These are phyloP conservation scores for Dionaea muscipula DNA, from an alignment of 179 eudicot genomes.

Conservation along the genomic window DNA sequence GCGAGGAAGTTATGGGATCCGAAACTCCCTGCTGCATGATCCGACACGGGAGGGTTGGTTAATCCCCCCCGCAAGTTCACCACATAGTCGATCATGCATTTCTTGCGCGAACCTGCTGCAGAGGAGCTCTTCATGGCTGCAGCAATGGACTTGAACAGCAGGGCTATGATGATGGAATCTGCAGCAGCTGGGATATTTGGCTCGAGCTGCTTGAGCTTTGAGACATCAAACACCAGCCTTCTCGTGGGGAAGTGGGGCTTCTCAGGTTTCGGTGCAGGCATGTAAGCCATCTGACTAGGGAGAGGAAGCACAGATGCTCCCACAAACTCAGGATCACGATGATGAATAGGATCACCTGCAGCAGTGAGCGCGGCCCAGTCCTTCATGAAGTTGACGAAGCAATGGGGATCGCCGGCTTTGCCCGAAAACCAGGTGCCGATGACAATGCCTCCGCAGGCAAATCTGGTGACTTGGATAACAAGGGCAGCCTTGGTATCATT, in stretches of 20 bases:
- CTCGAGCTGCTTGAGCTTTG: neutral
- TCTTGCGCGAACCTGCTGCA: neutral
- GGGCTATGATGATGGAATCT: conserved; percentile 11
- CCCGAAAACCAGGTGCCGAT: conserved; percentile 25
- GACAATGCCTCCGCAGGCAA: conserved; percentile 26
- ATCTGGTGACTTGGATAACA: conserved; percentile 20
- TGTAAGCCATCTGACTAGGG: too few relatives aligned
- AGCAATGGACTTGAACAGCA: conserved; percentile 6
- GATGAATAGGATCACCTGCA: too few relatives aligned
- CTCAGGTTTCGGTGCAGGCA: too few relatives aligned
- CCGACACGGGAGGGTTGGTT: conserved; percentile 10
- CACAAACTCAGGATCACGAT: too few relatives aligned
- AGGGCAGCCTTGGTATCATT: conserved; percentile 5
- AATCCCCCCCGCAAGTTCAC: conserved; percentile 17
- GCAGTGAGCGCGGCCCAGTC: neutral
- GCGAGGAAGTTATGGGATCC: neutral
- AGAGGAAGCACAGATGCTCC: too few relatives aligned
- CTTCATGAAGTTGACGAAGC: conserved; percentile 21
- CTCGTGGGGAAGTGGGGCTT: too few relatives aligned
- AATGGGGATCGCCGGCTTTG: conserved; percentile 27
- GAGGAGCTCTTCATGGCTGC: neutral
- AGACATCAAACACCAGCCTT: too few relatives aligned
- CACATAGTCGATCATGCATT: neutral
- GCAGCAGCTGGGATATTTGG: neutral
- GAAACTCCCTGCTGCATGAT: conserved; percentile 9